Conservation (phyloP, 306 rosid genomes). For the Pyrus pyrifolia region DNA sequence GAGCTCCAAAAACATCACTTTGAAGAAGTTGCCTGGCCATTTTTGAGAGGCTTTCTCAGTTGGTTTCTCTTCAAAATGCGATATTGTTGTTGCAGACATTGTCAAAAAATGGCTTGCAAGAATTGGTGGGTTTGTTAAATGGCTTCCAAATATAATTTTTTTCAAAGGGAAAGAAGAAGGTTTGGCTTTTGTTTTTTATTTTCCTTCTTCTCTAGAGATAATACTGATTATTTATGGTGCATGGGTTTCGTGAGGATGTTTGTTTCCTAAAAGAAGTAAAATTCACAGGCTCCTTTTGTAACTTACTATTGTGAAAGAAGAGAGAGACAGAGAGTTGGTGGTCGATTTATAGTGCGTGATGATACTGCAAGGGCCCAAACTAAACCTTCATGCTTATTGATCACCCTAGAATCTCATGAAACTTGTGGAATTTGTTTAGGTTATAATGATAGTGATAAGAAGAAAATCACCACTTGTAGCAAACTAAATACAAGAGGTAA, state of each 20-base stretch:
- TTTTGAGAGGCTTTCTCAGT: constrained; percentile 12
- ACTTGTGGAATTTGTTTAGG: not conserved
- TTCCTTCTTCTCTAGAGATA: not conserved
- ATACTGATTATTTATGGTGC: constrained; percentile 24
- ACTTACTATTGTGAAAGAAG: constrained; percentile 27
- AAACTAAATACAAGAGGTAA: not conserved
- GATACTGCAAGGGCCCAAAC: not conserved
- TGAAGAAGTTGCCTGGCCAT: constrained; percentile 21
- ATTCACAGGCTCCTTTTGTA: not conserved
- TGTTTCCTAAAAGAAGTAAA: constrained; percentile 13
- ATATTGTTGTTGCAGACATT: constrained; percentile 40
- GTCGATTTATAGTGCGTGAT: constrained; percentile 38
- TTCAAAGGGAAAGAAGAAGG: no score
- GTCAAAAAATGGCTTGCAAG: not conserved
- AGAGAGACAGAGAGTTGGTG: not conserved
- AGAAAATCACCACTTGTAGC: not conserved
- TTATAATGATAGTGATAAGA: not conserved
- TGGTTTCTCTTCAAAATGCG: constrained; percentile 25
- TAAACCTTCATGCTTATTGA: not conserved
- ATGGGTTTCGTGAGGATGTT: constrained; percentile 36
- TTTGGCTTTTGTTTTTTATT: not conserved
- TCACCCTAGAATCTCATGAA: not conserved
- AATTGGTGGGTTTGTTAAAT: constrained; percentile 6
- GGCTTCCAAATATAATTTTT: not conserved
- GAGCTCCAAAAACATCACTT: constrained; percentile 39